Base-by-base conservation (phyloP, 2,329 filamentous ascomycete species). In the Monosporascus sp. region DNA sequence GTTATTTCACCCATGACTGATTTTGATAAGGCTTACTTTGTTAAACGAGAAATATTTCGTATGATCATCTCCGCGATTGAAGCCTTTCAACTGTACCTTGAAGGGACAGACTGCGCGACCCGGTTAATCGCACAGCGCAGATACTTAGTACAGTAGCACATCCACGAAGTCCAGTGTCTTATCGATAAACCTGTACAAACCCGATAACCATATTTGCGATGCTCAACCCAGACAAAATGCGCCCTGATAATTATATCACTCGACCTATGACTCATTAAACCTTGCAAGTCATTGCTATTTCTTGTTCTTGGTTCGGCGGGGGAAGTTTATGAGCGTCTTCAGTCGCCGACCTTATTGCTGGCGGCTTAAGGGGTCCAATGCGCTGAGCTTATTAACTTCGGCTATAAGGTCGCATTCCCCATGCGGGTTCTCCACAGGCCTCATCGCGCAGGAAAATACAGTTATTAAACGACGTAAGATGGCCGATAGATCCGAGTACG, bases 401-500 rank as follows among this genome's bases (percentile, higher is more conserved):
- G 9, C 24, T 27, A 31, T 11, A 31, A 19, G 22, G 24, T 31
- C 22, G 43, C 43, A 31, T 27, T 17, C 38, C 54, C 58, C 50
- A 58, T 54, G 58, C 50, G 40, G 51, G 49, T 64, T 63, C 57
- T 59, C 61, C 48, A 63, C 62, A 19, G 52, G 57, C 20, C 37
- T 53, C 20, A 48, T 38, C 52, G 27, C 56, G 40, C 50, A 52
- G n/a, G 48, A 22, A 38, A 40, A 40, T 26, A 24, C 24, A 17
- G 37, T 41, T 11, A 52, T 37, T 37, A 52, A 43, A 56, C 49
- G 7, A 11, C 24, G 31, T 24, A 63, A 58, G 49, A 67, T 66
- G 65, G 64, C 60, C 6, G 53, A 55, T 7, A 65, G 69, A 17
- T 53, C 62, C 20, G 72, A 75, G 45, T 92, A 92, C 71, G 76